Conservation (phyloP, 2,329 filamentous ascomycete species). For the Cercospora zeae-maydis region DNA sequence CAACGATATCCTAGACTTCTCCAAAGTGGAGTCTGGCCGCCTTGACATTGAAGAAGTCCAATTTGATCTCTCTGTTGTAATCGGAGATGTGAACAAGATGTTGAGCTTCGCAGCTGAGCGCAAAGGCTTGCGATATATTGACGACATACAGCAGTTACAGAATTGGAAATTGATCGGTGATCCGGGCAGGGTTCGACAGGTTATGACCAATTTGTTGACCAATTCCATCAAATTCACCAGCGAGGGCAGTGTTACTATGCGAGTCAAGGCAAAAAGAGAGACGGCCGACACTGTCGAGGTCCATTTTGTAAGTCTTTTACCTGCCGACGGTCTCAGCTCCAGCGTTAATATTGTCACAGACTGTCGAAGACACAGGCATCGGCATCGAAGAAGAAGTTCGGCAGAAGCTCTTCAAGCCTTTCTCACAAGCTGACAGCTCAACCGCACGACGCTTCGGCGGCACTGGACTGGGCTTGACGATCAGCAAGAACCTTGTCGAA, state of each 20-base stretch:
- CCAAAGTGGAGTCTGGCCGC: constrained; percentile 72
- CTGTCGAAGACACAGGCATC: constrained; percentile 73
- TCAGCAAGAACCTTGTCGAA: constrained; percentile 75
- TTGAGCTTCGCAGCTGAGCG: constrained; percentile 78
- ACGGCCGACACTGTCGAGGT: constrained; percentile 63
- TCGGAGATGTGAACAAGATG: constrained; percentile 82
- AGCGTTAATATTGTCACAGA: constrained; percentile 24
- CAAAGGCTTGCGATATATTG: constrained; percentile 70
- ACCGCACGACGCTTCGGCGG: constrained; percentile 76
- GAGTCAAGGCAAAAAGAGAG: constrained; percentile 61
- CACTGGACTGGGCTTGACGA: constrained; percentile 73
- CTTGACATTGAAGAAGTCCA: constrained; percentile 77
- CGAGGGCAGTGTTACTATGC: constrained; percentile 64
- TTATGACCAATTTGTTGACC: constrained; percentile 74
- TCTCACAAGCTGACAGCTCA: constrained; percentile 76
- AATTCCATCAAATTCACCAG: constrained; percentile 74
- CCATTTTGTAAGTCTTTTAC: constrained; percentile 49
- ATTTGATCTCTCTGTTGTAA: constrained; percentile 69
- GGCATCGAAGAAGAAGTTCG: constrained; percentile 76
- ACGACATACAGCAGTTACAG: constrained; percentile 61
- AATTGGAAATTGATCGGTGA: constrained; percentile 78
- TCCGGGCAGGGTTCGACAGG: constrained; percentile 77
- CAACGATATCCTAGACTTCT: constrained; percentile 88
- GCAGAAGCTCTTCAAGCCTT: constrained; percentile 71
- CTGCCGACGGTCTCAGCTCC: background rate